Conservation (phyloP, 2,329 filamentous ascomycete genomes). For the Alternaria hordeiaustralica region DNA sequence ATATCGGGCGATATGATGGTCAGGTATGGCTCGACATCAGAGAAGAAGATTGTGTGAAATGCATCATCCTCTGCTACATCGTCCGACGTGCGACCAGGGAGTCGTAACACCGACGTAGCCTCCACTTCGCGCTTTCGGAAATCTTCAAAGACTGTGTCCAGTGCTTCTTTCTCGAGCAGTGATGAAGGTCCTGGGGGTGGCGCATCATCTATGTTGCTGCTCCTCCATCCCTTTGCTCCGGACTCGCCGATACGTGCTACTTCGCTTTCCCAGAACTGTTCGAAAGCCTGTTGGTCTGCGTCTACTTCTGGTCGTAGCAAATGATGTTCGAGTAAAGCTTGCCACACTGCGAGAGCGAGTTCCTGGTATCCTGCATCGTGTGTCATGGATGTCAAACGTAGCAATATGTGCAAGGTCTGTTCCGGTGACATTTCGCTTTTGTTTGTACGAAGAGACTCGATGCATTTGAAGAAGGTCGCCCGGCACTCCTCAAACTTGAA, state of each 20-base stretch:
- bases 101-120: slow-evolving; percentile 55
- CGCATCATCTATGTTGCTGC: slow-evolving; percentile 48
- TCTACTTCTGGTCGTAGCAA: slow-evolving; percentile 67
- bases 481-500: slow-evolving; percentile 74
- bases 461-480: slow-evolving; percentile 64
- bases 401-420: slow-evolving; percentile 69
- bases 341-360: slow-evolving; percentile 80
- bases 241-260: slow-evolving; percentile 77
- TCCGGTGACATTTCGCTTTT: slow-evolving; percentile 9
- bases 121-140: slow-evolving; percentile 60
- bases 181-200: slow-evolving; percentile 3
- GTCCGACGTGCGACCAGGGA: slow-evolving; percentile 77
- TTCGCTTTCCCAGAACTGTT: slow-evolving; percentile 88
- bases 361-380: slow-evolving; percentile 80
- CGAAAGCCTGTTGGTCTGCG: slow-evolving; percentile 54
- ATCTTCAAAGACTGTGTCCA: slow-evolving; percentile 22
- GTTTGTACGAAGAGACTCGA: slow-evolving; percentile 50
- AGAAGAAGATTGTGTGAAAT: slow-evolving; percentile 79
- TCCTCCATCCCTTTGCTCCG: slow-evolving; percentile 72
- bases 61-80: slow-evolving; percentile 79
- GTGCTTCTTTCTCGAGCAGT: slow-evolving; percentile 7
- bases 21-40: slow-evolving; percentile 73
- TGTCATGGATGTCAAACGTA: slow-evolving; percentile 76
- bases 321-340: slow-evolving; percentile 76
- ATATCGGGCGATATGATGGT: slow-evolving; percentile 49